Evolutionary conservation across 306 rosid genomes (phyloP).

Genomic region (Gastrolobium villosum): DNA sequence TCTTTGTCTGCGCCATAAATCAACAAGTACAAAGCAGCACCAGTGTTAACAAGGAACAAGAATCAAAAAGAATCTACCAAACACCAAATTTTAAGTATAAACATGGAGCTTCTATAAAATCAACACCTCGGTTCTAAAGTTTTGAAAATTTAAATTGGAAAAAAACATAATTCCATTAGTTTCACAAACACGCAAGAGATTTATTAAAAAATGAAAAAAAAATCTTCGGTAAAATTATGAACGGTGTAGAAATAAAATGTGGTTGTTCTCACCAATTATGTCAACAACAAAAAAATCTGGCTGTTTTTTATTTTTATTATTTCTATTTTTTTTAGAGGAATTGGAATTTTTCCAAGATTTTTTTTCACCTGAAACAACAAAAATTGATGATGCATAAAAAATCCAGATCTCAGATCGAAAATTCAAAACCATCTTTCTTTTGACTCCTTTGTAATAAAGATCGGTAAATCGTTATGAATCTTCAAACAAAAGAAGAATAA

Average conservation of each 20-base stretch:
- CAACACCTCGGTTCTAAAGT: not conserved
- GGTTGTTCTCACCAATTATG: not conserved
- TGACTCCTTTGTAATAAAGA: constrained; percentile 37
- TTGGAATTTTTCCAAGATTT: not conserved
- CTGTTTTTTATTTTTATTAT: not conserved
- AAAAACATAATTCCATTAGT: constrained; percentile 1
- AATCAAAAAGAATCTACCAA: not conserved
- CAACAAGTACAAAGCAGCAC: constrained; percentile 25
- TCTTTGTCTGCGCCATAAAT: constrained; percentile 47
- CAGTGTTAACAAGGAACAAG: constrained; percentile 1
- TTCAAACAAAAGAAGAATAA: not conserved
- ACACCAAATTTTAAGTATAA: constrained; percentile 7
- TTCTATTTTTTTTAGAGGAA: not conserved
- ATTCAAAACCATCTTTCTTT: constrained; percentile 26
- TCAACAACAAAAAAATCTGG: too few species aligned
- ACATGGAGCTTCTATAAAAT: not conserved
- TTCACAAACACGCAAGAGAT: constrained; percentile 11
- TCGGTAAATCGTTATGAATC: not conserved
- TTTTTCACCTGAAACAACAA: not conserved
- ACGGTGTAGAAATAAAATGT: not conserved
- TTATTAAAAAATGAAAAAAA: not conserved
- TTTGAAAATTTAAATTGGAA: not conserved
- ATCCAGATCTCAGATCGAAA: constrained; percentile 40
- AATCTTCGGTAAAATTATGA: not conserved
- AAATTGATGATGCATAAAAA: constrained; percentile 16